A percentile compares a stretch with the other conserved stretches of the same genome.
phyloP scores from a whole-genome alignment of 2,329 filamentous ascomycete species.

The Talaromyces funiculosus region DNA sequence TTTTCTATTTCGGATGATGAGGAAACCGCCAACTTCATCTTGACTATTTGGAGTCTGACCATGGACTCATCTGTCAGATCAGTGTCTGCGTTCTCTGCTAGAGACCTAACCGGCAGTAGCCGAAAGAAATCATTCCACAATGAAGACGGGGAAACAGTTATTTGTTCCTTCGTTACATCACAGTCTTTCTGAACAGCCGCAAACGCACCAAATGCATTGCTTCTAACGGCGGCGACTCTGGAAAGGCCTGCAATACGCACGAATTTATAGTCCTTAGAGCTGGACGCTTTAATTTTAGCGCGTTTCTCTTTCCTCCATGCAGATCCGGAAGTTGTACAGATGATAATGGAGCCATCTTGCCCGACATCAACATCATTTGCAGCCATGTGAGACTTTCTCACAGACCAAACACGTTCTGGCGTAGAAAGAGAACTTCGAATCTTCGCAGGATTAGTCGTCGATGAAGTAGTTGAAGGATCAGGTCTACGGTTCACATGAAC shows the following conservation, averaged over 20 bases:
- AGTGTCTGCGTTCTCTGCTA: conserved; percentile 45
- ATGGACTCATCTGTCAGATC: conserved; percentile 7
- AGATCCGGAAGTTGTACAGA: conserved; percentile 85
- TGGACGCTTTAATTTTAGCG: conserved; percentile 68
- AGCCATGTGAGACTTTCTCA: conserved; percentile 76
- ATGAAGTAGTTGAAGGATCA: conserved; percentile 59
- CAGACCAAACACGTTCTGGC: conserved; percentile 81
- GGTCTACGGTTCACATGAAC: conserved; percentile 66
- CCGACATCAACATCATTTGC: conserved; percentile 82
- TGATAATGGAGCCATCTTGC: conserved; percentile 88
- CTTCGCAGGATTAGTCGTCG: conserved; percentile 88
- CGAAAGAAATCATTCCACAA: conserved; percentile 70
- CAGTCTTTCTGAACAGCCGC: conserved; percentile 80
- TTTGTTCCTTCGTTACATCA: conserved; percentile 68
- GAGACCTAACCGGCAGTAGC: conserved; percentile 61
- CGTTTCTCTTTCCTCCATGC: conserved; percentile 88
- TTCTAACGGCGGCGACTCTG: conserved; percentile 74
- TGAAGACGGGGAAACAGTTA: conserved; percentile 60
- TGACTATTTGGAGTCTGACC: conserved; percentile 15
- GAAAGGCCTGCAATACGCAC: conserved; percentile 83
- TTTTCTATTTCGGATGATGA: conserved; percentile 43
- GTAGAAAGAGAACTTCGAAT: conserved; percentile 74
- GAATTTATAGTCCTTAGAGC: conserved; percentile 90
- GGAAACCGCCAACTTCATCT: conserved; percentile 39
- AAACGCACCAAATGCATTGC: conserved; percentile 85